phyloP scores from a whole-genome alignment of 2,329 filamentous ascomycete species.

The Berkeleyomyces rouxiae region DNA sequence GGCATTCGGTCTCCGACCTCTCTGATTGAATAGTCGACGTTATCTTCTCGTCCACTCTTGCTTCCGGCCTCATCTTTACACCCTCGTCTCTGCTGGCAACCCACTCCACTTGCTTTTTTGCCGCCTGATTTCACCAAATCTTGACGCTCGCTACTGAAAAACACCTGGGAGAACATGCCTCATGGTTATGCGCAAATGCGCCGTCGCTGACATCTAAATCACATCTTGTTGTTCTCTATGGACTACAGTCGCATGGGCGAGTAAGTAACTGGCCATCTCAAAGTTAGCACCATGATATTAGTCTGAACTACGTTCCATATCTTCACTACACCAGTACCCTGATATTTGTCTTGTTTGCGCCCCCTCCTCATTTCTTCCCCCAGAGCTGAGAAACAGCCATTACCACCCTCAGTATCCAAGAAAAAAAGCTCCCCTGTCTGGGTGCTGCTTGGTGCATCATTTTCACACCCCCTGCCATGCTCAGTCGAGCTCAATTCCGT shows the following conservation, averaged over 20 bases:
- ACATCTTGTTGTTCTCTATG: slow-evolving; percentile 6
- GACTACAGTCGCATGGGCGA: slow-evolving; percentile 9
- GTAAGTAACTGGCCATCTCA: slow-evolving; percentile 3
- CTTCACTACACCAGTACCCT: not conserved
- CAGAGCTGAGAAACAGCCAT: too few species aligned
- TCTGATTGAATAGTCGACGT: not conserved
- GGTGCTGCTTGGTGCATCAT: not conserved
- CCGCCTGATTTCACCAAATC: not conserved
- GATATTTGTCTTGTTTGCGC: not conserved
- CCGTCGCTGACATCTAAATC: not conserved
- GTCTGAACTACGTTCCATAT: not conserved
- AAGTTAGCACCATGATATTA: not conserved
- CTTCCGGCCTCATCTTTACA: not conserved
- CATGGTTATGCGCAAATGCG: slow-evolving; percentile 5
- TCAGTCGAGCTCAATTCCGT: not conserved
- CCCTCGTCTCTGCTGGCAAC: not conserved
- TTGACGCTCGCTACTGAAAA: not conserved
- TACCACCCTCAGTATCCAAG: not conserved
- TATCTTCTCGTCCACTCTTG: not conserved
- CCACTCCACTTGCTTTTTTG: not conserved
- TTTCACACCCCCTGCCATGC: not conserved
- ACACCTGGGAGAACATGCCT: slow-evolving; percentile 4
- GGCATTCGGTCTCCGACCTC: not conserved
- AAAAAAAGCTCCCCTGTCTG: not conserved
- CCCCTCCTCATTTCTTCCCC: not conserved